Base-by-base conservation (phyloP, 139 green algal species). In the Picochlorum sp. region DNA sequence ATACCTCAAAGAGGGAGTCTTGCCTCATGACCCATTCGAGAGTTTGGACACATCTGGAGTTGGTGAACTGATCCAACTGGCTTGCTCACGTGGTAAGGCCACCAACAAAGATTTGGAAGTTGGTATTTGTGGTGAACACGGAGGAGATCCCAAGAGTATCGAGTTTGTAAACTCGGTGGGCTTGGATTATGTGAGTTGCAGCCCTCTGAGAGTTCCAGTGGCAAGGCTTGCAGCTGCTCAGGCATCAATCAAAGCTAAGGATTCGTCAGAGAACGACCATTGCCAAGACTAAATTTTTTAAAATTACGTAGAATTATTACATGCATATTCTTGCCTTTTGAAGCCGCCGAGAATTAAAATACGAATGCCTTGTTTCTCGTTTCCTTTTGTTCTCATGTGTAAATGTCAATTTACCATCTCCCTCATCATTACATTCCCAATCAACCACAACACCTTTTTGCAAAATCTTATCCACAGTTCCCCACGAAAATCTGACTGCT, bases 61-160 rank as follows among this genome's bases (percentile, higher is more conserved):
- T 49, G 90, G 90, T 9, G 68, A 95, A 78, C 78, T 97, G 52
- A 82, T 97, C 31, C 62, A 73, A 24, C 79, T 94, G 14, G 83
- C 91, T 1, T 76, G 83, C 37, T 66, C 90, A 75, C 74, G 81
- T 5, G 90, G 87, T 44, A 79, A 86, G 14, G 67, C 51, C 9
- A 70, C 81, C 0, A 75, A 75, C 34, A 83, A 86, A 4, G 67
- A 75, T 57, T 65, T 97, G 16, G 77, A 91, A 65, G 69, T 96
- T 15, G 87, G 87, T 58, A 83, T 96, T 37, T 96, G 90, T 73
- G 90, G 90, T 14, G 90, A 96, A 80, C 90, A 96, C 63, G 90
- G 89, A 31, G 89, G 89, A 21, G 89, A 96, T 62, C 83, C 88
- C 37, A 63, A 65, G 38, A 89, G 79, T 7, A 82, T 95, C 14